A percentile compares a stretch with the other conserved stretches of the same genome.
Evolutionary conservation across 352 stramenopile genomes (phyloP).

Genomic region (Globisporangium uncinulatum): DNA sequence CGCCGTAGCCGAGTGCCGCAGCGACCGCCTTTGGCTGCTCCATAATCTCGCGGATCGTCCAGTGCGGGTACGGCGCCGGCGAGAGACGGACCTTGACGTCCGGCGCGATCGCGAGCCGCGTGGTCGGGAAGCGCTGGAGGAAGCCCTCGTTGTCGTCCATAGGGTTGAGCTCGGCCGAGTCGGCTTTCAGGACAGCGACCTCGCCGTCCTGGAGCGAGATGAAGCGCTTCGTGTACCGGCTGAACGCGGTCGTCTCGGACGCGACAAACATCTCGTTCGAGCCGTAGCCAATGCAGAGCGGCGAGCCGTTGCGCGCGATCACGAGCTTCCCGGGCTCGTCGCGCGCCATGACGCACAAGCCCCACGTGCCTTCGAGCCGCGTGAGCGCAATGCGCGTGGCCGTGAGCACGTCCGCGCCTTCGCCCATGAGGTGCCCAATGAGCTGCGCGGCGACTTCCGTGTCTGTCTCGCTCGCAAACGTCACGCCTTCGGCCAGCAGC

Average conservation of each 20-base stretch:
- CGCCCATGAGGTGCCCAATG: slow-evolving; percentile 90
- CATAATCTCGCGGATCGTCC: slow-evolving; percentile 94
- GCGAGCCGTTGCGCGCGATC: slow-evolving; percentile 96
- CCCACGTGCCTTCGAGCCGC: slow-evolving; percentile 95
- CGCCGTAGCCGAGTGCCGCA: slow-evolving; percentile 91
- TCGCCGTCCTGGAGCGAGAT: slow-evolving; percentile 96
- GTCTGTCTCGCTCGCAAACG: slow-evolving; percentile 96
- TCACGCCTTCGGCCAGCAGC: slow-evolving; percentile 81
- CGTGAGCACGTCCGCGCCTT: slow-evolving; percentile 74
- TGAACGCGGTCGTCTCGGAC: slow-evolving; percentile 94
- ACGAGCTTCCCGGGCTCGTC: slow-evolving; percentile 95
- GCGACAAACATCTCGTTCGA: slow-evolving; percentile 95
- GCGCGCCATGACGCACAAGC: slow-evolving; percentile 90
- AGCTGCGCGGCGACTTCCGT: slow-evolving; percentile 98
- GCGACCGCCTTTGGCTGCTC: slow-evolving; percentile 97
- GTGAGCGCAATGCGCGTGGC: slow-evolving; percentile 89
- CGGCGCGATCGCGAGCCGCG: slow-evolving; percentile 85
- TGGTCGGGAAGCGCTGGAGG: slow-evolving; percentile 82
- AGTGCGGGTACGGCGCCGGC: slow-evolving; percentile 93
- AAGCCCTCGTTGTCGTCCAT: slow-evolving; percentile 73
- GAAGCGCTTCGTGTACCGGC: slow-evolving; percentile 96
- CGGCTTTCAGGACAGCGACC: slow-evolving; percentile 92
- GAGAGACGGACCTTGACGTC: slow-evolving; percentile 94
- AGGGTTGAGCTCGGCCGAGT: slow-evolving; percentile 92
- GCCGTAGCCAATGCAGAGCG: slow-evolving; percentile 87